Evolutionary conservation across 148 eudicot species (phyloP), one percentile per base, ranked within the genome.

Genomic region (Cornus controversa): DNA sequence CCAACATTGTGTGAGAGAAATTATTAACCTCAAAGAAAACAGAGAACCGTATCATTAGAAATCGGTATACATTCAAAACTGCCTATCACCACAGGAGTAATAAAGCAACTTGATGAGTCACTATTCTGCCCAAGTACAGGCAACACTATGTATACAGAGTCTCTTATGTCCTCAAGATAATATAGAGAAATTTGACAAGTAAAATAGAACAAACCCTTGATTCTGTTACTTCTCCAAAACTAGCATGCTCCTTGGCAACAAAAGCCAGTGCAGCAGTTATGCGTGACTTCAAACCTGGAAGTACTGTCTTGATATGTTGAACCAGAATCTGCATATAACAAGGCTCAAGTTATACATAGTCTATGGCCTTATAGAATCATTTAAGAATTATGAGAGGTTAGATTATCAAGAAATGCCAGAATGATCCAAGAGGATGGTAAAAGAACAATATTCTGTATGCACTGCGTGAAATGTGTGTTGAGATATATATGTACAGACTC

Each of bases 181-280:
- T 57, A 16, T 40, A 40, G 45, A 40, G 45, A 40, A 16, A 63
- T 45, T 47, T 58, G 6, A 29, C 67, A 80, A 62, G 69, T 27
- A 76, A 11, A 66, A 29, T 75, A 40, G 45, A 75, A 54, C 60
- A 54, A 74, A 91, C 99, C 94, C 91, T 96, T 57, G 99, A 91
- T 82, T 96, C 99, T 62, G 91, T 87, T 62, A 90, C 84, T 76
- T 93, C 99, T 77, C 99, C 99, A 83, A 89, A 96, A 83, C 99
- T 92, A 54, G 97, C 95, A 75, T 90, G 96, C 94, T 96, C 99
- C 87, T 96, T 96, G 10, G 98, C 94, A 80, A 92, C 95, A 63
- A 92, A 82, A 71, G 90, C 91, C 70, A 96, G 85, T 37, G 86
- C 87, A 42, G 88, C 78, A 23, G 89, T 96, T 73, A 96, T 92